Evolutionary conservation across 352 stramenopile species (phyloP), one percentile per base, ranked within the genome.

Genomic region (Phytophthora gonapodyides): DNA sequence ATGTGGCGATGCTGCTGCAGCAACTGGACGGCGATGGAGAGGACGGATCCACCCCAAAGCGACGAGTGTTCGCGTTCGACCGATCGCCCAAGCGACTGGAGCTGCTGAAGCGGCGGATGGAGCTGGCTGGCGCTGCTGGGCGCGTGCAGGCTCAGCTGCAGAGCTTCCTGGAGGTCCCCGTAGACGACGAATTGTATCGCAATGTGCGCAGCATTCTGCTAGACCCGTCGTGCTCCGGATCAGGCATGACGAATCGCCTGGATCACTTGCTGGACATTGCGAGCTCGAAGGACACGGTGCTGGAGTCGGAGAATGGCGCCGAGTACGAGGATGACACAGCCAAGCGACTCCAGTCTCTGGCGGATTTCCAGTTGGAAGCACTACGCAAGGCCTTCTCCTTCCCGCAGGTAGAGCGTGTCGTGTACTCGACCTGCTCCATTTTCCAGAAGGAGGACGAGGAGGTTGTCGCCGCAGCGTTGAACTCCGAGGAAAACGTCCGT

Each of bases 381-480:
- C 71, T 99, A 5, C 73, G 89, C 41, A 97, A 99, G 76, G 93
- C 94, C 0, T 96, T 98, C 59, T 97, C 71, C 54, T 99, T 99
- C 73, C 90, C 93, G 2, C 69, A 94, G 55, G 96, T 98, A 1
- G 69, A 98, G 63, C 84, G 88, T 31, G 88, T 99, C 43, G 92
- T 96, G 16, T 99, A 99, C 76, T 99, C 96, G 17, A 99, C 97
- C 31, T 99, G 97, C 75, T 98, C 94, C 11, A 82, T 99, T 37
- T 96, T 98, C 73, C 78, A 93, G 42, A 87, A 97, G 61, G 97
- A 99, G 70, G 98, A 99, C 71, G 97, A 99, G 77, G 78, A 84
- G 41, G 96, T 99, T 12, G 95, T 99, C 19, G 61, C 72, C 21
- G 77, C 84, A 9, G 92, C 96, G n/a, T 72, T 99, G 33, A 61